Conservation (phyloP, 225 moss, liverwort and hornwort species). For the Straminergon stramineum region DNA sequence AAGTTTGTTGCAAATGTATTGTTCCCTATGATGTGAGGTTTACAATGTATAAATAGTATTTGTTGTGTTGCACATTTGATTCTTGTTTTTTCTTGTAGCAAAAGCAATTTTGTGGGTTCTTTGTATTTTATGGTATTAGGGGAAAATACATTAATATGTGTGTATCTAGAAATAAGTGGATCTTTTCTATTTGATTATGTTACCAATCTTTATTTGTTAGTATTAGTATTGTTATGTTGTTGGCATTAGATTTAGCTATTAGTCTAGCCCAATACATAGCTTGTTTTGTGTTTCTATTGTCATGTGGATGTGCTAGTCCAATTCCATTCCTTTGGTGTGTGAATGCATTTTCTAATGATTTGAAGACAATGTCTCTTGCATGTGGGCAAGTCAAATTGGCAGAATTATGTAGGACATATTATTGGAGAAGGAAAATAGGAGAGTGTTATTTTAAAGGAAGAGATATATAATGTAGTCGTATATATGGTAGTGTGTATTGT, state of each 20-base stretch:
- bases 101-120: fast-evolving
- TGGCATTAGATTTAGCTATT: not conserved
- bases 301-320: not conserved
- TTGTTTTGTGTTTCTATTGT: not conserved
- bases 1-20: too few species aligned
- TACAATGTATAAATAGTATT: not conserved
- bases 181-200: not conserved
- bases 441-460: too few species aligned
- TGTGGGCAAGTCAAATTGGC: not conserved
- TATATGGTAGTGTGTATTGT: too few species aligned
- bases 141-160: not conserved
- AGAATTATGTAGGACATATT: not conserved
- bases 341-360: not conserved
- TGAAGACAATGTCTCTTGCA: not conserved
- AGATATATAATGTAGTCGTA: too few species aligned
- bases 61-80: not conserved
- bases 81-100: not conserved
- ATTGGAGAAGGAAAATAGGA: too few species aligned
- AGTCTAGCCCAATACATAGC: not conserved
- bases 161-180: not conserved
- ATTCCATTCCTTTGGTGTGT: not conserved
- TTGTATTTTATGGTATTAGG: not conserved
- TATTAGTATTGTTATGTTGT: not conserved
- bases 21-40: not conserved
- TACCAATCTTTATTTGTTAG: not conserved